A percentile compares a stretch with the other conserved stretches of the same genome.
These are phyloP conservation scores for Kodamaea leandrae DNA, from an alignment of 805 yeast genomes.

Conservation along the genomic window DNA sequence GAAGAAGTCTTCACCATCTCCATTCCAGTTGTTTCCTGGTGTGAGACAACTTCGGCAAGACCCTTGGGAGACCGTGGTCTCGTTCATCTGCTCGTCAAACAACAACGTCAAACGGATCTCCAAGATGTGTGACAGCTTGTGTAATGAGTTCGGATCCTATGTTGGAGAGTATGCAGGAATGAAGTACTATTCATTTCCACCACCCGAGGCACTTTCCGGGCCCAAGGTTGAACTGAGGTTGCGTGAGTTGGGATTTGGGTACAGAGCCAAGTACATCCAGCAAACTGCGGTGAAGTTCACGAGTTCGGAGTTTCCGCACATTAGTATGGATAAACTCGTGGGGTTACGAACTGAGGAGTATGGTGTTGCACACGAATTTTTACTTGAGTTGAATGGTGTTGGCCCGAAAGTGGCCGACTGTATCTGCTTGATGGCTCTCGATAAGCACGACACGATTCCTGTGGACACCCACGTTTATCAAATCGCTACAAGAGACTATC, in stretches of 20 bases:
- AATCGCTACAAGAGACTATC: constrained; percentile 81
- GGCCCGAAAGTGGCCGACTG: constrained; percentile 99
- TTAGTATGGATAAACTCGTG: constrained; percentile 35
- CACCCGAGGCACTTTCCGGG: constrained; percentile 47
- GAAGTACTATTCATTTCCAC: constrained; percentile 71
- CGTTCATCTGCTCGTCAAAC: constrained; percentile 93
- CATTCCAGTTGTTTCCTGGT: constrained; percentile 52
- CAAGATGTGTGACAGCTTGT: constrained; percentile 82
- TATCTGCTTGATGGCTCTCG: constrained; percentile 86
- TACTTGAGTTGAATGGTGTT: constrained; percentile 76
- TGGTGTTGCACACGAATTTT: constrained; percentile 52
- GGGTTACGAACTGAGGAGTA: constrained; percentile 47
- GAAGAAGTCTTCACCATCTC: constrained; percentile 43
- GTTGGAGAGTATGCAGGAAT: constrained; percentile 53
- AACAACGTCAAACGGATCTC: constrained; percentile 92
- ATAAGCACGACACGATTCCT: constrained; percentile 84
- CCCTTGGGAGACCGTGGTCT: constrained; percentile 92
- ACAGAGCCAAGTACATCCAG: constrained; percentile 83
- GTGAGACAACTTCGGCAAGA: constrained; percentile 86
- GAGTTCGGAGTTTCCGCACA: constrained; percentile 35
- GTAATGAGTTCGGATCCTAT: constrained; percentile 63
- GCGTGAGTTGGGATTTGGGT: constrained; percentile 73
- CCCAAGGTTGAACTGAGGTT: constrained; percentile 39
- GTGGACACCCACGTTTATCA: constrained; percentile 94
- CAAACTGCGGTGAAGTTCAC: constrained; percentile 65